Conservation (phyloP, 2,329 filamentous ascomycete species). For the Clonostachys sp. region DNA sequence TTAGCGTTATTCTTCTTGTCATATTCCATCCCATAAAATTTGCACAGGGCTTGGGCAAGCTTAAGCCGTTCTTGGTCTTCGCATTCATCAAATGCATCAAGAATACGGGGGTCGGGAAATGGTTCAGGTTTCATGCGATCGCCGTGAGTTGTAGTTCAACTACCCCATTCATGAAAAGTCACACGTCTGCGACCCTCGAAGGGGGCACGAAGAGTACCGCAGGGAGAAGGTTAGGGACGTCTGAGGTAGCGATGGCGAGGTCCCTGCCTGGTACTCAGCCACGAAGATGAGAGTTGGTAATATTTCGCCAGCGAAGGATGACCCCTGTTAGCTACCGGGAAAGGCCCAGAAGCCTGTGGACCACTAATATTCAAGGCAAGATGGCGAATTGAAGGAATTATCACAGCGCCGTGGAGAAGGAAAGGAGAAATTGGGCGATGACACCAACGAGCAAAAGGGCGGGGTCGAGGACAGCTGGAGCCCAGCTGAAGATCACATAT, state of each 20-base stretch:
- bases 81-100: conserved; percentile 35
- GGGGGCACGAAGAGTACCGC: not conserved
- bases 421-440: not conserved
- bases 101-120: conserved; percentile 12
- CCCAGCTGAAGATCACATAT: not conserved
- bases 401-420: not conserved
- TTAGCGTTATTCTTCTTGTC: conserved; percentile 2
- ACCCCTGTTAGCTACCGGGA: not conserved
- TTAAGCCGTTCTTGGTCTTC: conserved; percentile 7
- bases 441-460: not conserved
- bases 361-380: not conserved
- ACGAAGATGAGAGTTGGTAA: not conserved
- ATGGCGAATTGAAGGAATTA: not conserved
- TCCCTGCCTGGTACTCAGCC: not conserved
- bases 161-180: not conserved
- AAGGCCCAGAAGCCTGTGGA: not conserved
- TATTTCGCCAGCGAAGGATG: not conserved
- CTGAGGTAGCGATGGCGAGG: not conserved
- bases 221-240: not conserved
- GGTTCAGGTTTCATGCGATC: not conserved
- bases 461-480: not conserved
- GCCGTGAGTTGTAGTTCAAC: not conserved
- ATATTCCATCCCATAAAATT: conserved; percentile 10
- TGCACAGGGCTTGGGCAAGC: conserved; percentile 9
- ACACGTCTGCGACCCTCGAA: not conserved